Evolutionary conservation across 148 eudicot species (phyloP).

Genomic region (Spergularia bocconei): DNA sequence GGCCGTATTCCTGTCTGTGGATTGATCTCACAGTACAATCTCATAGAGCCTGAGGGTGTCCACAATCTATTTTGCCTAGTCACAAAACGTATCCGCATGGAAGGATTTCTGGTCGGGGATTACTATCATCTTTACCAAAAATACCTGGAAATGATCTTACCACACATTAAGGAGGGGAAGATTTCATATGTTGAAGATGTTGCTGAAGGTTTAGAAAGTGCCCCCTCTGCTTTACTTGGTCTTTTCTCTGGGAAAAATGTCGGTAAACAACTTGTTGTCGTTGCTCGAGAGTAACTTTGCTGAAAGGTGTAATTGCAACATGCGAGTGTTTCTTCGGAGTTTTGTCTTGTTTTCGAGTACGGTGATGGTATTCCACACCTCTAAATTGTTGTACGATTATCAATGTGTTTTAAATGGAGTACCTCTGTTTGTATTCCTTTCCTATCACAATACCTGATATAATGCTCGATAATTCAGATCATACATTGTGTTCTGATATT

Average conservation of each 20-base stretch:
- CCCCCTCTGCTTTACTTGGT: slow-evolving; percentile 49
- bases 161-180: slow-evolving; percentile 38
- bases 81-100: slow-evolving; percentile 41
- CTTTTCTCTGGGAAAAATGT: slow-evolving; percentile 47
- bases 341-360: too few species aligned
- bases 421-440: background rate
- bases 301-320: background rate
- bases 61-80: slow-evolving; percentile 37
- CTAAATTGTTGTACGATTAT: background rate
- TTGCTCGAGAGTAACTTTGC: slow-evolving; percentile 40
- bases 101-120: slow-evolving; percentile 40
- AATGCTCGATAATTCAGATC: too few species aligned
- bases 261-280: slow-evolving; percentile 45
- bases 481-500: too few species aligned
- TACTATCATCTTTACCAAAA: slow-evolving; percentile 40
- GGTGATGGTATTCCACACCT: background rate
- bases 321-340: background rate
- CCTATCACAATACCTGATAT: too few species aligned
- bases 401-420: background rate
- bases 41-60: slow-evolving; percentile 38
- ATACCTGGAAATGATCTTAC: slow-evolving; percentile 41
- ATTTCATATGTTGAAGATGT: slow-evolving; percentile 47
- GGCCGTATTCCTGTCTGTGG: slow-evolving; percentile 56
- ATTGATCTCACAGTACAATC: slow-evolving; percentile 52
- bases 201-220: slow-evolving; percentile 46